Base-by-base conservation (phyloP, 805 yeast genomes). In the Metschnikowia anglica region DNA sequence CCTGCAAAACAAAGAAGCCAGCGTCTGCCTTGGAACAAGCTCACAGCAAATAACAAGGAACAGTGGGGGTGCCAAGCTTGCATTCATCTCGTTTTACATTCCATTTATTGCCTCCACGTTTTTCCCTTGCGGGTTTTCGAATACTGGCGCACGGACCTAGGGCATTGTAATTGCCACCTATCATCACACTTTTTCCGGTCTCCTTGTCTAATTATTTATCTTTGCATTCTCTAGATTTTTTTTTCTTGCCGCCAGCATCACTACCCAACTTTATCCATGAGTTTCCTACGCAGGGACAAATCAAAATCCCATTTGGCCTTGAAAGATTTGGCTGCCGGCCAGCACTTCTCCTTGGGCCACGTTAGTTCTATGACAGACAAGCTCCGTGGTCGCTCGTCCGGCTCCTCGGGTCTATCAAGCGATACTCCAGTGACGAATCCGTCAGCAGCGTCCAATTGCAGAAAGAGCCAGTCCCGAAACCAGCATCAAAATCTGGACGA, bases 201-300 rank as follows among this genome's bases (percentile, higher is more conserved):
- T n/a, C n/a, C n/a, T n/a, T n/a, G n/a, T 15, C 3, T 11, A 30
- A 30, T 10, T 3, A 16, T 30, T 30, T 16, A 4, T 18, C 11
- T 31, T 4, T 18, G 8, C 4, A 17, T 13, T 10, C 4, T 28
- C 15, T n/a, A n/a, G 16, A n/a, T n/a, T 28, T 28, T 13, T 13
- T 28, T 9, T 25, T 25, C 10, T 12, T 25, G n/a, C 28, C n/a
- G 4, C 28, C 5, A 25, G 4, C n/a, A 12, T 25, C n/a, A 12
- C 28, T 12, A 13, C 31, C 18, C n/a, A 7, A 7, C 31, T 34
- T 26, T 13, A 21, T 2, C 34, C 32, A 59, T 59, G 63, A 58
- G 59, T 34, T 59, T 59, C 39, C 54, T 59, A 39, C 53, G 60
- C 48, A 40, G 57, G 32, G 62, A 59, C 49, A 57, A 55, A 47